Evolutionary conservation across 2,329 filamentous ascomycete genomes (phyloP).

Genomic region (Penicillium sp.): DNA sequence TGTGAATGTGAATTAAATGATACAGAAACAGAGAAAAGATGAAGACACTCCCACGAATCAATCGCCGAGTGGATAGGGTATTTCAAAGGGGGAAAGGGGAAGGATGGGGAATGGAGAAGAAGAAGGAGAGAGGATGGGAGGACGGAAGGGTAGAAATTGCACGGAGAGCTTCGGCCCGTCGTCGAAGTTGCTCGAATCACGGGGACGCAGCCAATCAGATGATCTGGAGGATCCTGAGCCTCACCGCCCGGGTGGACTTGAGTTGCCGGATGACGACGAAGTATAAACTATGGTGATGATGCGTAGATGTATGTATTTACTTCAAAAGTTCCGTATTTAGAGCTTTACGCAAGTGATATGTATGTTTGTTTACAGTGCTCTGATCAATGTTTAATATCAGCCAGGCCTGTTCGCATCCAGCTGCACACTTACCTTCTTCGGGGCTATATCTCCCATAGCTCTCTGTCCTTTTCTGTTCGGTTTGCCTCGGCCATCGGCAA

Average conservation of each 20-base stretch:
- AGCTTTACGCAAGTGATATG: not conserved
- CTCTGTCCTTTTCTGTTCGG: not conserved
- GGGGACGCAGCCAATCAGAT: constrained; percentile 25
- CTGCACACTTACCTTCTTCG: not conserved
- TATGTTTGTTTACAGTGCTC: not conserved
- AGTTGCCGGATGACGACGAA: constrained; percentile 1
- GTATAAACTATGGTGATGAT: not conserved
- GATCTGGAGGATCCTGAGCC: not conserved
- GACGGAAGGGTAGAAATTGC: constrained; percentile 38
- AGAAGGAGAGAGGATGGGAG: constrained; percentile 30
- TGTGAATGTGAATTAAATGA: constrained; percentile 50
- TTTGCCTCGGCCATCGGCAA: constrained; percentile 20
- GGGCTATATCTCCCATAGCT: not conserved
- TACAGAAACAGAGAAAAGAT: constrained; percentile 38
- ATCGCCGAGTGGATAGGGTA: constrained; percentile 34
- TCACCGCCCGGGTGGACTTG: constrained; percentile 4
- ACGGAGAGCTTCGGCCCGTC: constrained; percentile 42
- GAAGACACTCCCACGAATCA: constrained; percentile 39
- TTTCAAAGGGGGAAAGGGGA: constrained; percentile 18
- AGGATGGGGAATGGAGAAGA: constrained; percentile 26
- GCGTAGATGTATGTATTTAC: not conserved
- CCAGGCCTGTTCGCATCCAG: not conserved
- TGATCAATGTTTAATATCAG: not conserved
- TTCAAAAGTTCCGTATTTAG: not conserved
- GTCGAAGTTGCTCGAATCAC: constrained; percentile 46